phyloP scores from a whole-genome alignment of 202 grass and related monocot species.

The Schoenoplectus tabernaemontani region DNA sequence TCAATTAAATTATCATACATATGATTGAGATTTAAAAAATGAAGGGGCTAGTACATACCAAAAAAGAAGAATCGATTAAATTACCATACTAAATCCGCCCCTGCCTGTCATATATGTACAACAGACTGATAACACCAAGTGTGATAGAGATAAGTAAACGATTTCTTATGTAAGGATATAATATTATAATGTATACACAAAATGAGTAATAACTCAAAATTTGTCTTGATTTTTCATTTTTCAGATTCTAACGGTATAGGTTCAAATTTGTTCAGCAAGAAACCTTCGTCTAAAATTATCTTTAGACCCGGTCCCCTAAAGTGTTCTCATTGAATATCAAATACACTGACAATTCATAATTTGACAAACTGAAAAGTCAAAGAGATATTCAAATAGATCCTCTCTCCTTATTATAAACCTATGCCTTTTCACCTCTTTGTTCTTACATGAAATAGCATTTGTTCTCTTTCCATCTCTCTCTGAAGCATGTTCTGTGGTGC shows the following conservation, averaged over 20 bases:
- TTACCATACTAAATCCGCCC: too few species aligned
- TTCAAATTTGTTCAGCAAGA: background rate
- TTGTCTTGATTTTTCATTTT: background rate
- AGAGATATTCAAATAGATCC: background rate
- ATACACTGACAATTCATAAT: background rate
- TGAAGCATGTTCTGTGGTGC: conserved; percentile 39
- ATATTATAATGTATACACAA: background rate
- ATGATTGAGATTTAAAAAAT: too few species aligned
- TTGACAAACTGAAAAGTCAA: conserved; percentile 3
- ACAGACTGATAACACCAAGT: too few species aligned
- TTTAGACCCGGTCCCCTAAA: conserved; percentile 8
- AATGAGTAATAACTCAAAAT: background rate
- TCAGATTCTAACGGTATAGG: background rate
- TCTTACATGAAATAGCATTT: background rate
- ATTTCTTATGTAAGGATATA: too few species aligned
- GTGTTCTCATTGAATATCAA: background rate
- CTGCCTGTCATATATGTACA: too few species aligned
- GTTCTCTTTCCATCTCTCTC: background rate
- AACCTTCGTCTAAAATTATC: too few species aligned
- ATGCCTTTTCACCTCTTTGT: background rate
- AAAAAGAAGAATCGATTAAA: too few species aligned
- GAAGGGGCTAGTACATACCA: too few species aligned
- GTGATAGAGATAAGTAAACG: too few species aligned
- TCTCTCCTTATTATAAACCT: background rate
- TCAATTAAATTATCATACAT: too few species aligned